A percentile compares a stretch with the other conserved stretches of the same genome.
Evolutionary conservation across 2,329 filamentous ascomycete species (phyloP).

Genomic region (Trichophyton rubrum): DNA sequence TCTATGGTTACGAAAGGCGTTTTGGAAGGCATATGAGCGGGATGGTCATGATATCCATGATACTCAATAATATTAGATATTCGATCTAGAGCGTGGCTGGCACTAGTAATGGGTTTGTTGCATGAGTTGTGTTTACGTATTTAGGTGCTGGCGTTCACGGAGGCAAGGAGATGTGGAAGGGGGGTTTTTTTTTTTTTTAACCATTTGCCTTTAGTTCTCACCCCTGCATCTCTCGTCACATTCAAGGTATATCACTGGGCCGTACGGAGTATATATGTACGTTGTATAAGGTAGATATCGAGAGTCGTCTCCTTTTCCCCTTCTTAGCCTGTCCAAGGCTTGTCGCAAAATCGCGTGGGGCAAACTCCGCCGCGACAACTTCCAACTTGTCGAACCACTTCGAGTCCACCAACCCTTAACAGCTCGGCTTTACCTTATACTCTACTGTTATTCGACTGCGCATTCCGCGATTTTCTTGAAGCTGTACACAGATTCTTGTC

Average conservation of each 20-base stretch:
- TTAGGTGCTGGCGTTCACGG: not conserved
- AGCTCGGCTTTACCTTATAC: not conserved
- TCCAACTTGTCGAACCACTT: not conserved
- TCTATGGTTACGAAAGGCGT: conserved; percentile 59
- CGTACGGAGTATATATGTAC: not conserved
- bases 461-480: no score
- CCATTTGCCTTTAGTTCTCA: not conserved
- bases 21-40: conserved; percentile 18
- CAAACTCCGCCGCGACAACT: not conserved
- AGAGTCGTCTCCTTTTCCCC: not conserved
- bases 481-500: not conserved
- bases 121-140: not conserved
- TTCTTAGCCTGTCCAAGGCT: not conserved
- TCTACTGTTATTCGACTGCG: not conserved
- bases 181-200: no score
- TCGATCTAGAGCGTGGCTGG: not conserved
- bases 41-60: not conserved
- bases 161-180: not conserved
- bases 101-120: not conserved
- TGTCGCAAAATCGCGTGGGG: not conserved
- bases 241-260: not conserved
- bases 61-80: not conserved
- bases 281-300: not conserved
- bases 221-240: not conserved
- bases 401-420: not conserved